Evolutionary conservation across 495 filamentous ascomycete species (phyloP).

Genomic region (Xylaria cubensis): DNA sequence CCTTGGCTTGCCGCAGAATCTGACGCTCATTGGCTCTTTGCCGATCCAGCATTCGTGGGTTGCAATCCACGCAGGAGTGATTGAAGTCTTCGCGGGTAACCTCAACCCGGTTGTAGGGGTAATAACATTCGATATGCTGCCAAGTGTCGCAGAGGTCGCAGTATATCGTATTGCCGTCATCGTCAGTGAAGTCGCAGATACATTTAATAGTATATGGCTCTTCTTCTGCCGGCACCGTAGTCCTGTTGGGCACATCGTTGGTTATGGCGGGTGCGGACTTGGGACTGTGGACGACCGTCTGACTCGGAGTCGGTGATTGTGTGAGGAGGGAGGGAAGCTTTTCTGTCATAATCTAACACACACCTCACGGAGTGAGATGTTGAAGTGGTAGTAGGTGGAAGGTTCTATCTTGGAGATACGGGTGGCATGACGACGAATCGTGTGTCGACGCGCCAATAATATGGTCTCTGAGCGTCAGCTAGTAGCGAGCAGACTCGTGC

Average conservation of each 20-base stretch:
- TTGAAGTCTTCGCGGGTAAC: constrained; percentile 69
- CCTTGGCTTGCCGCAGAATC: constrained; percentile 49
- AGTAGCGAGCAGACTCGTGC: constrained; percentile 18
- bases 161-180: constrained; percentile 96
- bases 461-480: constrained; percentile 29
- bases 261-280: constrained; percentile 52
- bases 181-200: constrained; percentile 89
- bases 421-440: constrained; percentile 65
- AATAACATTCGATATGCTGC: constrained; percentile 98
- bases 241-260: constrained; percentile 64
- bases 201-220: constrained; percentile 97
- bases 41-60: constrained; percentile 73
- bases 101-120: constrained; percentile 71
- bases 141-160: constrained; percentile 96
- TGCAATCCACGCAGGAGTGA: constrained; percentile 88
- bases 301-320: constrained; percentile 60
- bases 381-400: constrained; percentile 44
- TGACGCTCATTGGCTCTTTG: constrained; percentile 73
- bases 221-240: constrained; percentile 66
- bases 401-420: constrained; percentile 56
- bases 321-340: constrained; percentile 68
- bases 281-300: constrained; percentile 56
- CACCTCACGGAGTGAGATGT: constrained; percentile 59
- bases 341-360: constrained; percentile 93
- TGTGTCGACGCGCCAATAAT: constrained; percentile 45